These are phyloP conservation scores for Aciculosporium take DNA, from an alignment of 2,329 filamentous ascomycete genomes.

Conservation along the genomic window DNA sequence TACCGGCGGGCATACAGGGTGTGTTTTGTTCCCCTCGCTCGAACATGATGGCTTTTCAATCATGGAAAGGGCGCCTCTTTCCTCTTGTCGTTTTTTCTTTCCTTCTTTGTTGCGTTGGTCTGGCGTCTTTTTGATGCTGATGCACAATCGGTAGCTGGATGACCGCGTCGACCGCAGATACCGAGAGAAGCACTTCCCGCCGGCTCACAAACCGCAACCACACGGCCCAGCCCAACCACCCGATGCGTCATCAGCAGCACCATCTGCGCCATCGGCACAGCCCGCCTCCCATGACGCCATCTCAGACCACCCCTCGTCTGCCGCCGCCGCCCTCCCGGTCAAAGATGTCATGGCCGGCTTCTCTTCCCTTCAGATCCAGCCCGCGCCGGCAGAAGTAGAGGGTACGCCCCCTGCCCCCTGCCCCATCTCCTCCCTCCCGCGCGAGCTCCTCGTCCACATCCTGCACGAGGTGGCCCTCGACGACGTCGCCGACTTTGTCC, in stretches of 20 bases:
- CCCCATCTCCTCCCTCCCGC: constrained; percentile 61
- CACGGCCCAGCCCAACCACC: constrained; percentile 27
- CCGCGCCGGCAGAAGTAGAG: constrained; percentile 54
- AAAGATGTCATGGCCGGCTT: constrained; percentile 66
- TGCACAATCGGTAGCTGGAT: constrained; percentile 51
- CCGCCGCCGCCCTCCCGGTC: constrained; percentile 36
- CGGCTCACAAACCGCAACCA: constrained; percentile 20
- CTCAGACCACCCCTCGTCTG: neutral
- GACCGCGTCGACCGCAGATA: constrained; percentile 71
- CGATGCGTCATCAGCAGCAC: constrained; percentile 9
- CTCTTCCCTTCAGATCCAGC: constrained; percentile 52
- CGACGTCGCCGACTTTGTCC: constrained; percentile 65
- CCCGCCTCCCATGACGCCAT: neutral
- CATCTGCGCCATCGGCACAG: neutral
- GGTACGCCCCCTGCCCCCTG: constrained; percentile 62
- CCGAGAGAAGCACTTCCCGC: constrained; percentile 78
- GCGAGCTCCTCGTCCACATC: constrained; percentile 74
- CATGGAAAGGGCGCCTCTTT: too few relatives aligned
- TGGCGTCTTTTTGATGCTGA: neutral
- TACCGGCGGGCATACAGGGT: constrained; percentile 87
- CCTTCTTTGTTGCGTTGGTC: neutral
- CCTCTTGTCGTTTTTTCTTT: neutral
- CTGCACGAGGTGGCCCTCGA: constrained; percentile 54
- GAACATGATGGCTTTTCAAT: too few relatives aligned
- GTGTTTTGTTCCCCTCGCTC: constrained; percentile 9